Evolutionary conservation across 1,139 yeast genomes (phyloP).

Genomic region (Lodderomyces margitis): DNA sequence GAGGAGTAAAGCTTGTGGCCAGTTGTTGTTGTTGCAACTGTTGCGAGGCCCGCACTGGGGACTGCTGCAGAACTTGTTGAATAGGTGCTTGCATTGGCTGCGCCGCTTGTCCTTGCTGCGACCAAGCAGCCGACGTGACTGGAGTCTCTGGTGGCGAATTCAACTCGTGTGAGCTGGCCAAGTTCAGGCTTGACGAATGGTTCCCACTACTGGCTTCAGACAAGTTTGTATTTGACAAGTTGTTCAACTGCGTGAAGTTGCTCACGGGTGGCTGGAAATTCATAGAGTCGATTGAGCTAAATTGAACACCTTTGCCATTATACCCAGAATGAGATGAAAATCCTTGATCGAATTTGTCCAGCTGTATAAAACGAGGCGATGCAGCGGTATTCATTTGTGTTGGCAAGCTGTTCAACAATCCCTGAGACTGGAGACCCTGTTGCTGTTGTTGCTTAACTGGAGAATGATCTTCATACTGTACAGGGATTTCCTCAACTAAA

Average conservation of each 20-base stretch:
- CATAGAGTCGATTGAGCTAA: conserved; percentile 39
- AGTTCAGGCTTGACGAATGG: conserved; percentile 22
- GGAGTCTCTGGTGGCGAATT: conserved; percentile 19
- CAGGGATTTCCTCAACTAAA: conserved; percentile 20
- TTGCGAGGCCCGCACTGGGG: conserved; percentile 8
- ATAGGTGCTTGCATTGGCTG: conserved; percentile 7
- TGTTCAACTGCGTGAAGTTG: conserved; percentile 43
- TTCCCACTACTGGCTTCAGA: conserved; percentile 33
- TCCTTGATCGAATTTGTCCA: conserved; percentile 7
- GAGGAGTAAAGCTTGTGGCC: conserved; percentile 13
- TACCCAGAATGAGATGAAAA: conserved; percentile 1
- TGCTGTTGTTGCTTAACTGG: conserved; percentile 20
- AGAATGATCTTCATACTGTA: conserved; percentile 14
- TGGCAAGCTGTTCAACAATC: conserved; percentile 3
- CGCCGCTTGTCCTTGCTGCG: conserved; percentile 9
- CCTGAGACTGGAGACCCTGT: conserved; percentile 9
- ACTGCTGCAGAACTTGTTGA: conserved; percentile 7
- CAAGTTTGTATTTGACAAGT: conserved; percentile 41
- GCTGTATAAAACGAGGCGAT: conserved; percentile 15
- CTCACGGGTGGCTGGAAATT: conserved; percentile 42
- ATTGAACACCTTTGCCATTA: conserved; percentile 20
- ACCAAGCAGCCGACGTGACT: conserved; percentile 6
- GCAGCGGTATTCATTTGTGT: conserved; percentile 6
- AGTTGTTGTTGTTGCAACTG: conserved; percentile 8
- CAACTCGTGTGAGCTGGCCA: conserved; percentile 15